Base-by-base conservation (phyloP, 768 basidiomycete genomes). In the Phylloporus sp. region DNA sequence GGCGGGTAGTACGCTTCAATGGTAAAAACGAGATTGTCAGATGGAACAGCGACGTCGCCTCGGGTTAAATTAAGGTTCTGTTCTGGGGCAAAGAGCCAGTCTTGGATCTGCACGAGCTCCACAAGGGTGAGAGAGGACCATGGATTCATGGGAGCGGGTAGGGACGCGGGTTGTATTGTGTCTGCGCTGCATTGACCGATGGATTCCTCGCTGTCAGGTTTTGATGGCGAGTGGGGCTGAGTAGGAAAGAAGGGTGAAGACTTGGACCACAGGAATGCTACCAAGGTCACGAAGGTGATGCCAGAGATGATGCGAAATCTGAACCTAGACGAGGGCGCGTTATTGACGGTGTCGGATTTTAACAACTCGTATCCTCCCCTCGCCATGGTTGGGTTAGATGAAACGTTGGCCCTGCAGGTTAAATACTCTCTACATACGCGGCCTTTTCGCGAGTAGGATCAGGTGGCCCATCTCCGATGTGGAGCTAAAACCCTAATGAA, bases 1-100 rank as follows among this genome's bases (percentile, higher is more conserved):
- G 70, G 50, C 2, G 81, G 80, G 23, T 69, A 68, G 42, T 69
- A 74, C 0, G 68, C 60, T 48, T 82, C 81, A 46, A 83, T 71
- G 46, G 71, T 56, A 56, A 68, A 77, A 32, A 81, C 60, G 48
- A 69, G 60, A 58, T 82, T 81, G 53, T 81, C 79, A 0, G 73
- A 70, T 9, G 69, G 41, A 9, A 37, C 43, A 2, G 72, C 68
- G 6, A 54, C 32, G 20, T 54, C 55, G 4, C 58, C 54, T 8
- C 49, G 56, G 0, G 79, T 81, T 15, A 82, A 67, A 57, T 82
- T 82, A 4, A 82, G 68, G 6, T 53, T 53, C 40, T 62, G 68
- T 37, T 65, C 68, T 3, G 72, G 67, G 3, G 65, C 57, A 33
- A 62, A 62, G 7, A 82, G 68, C 77, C 79, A 82, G 10, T 57